phyloP scores from a whole-genome alignment of 2,329 filamentous ascomycete species.

The Penicillium sp. region DNA sequence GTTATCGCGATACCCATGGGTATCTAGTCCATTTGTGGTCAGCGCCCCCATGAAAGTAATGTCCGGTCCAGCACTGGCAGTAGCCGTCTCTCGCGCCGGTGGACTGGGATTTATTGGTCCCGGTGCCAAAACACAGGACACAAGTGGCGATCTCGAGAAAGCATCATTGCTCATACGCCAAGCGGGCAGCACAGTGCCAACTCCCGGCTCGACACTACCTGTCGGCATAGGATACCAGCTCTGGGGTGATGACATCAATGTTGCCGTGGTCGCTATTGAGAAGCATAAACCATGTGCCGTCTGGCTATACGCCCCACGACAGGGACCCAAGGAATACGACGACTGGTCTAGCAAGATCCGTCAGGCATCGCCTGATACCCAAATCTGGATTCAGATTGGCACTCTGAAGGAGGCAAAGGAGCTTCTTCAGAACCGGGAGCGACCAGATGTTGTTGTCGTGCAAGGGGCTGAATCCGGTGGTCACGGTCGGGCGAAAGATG shows the following conservation, averaged over 20 bases:
- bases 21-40: slow-evolving; percentile 57
- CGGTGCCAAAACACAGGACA: slow-evolving; percentile 46
- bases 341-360: slow-evolving; percentile 49
- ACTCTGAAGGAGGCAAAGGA: slow-evolving; percentile 50
- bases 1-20: slow-evolving; percentile 57
- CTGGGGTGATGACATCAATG: slow-evolving; percentile 39
- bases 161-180: slow-evolving; percentile 26
- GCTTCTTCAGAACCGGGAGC: slow-evolving; percentile 33
- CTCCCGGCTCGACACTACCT: slow-evolving; percentile 28
- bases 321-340: slow-evolving; percentile 35
- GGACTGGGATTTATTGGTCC: slow-evolving; percentile 58
- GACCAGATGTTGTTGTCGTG: slow-evolving; percentile 54
- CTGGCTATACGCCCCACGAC: slow-evolving; percentile 43
- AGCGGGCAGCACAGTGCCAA: slow-evolving; percentile 4
- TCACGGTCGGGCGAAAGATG: slow-evolving; percentile 49
- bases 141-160: slow-evolving; percentile 34
- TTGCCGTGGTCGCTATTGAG: slow-evolving; percentile 31
- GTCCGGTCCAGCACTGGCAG: slow-evolving; percentile 55
- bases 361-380: slow-evolving; percentile 40
- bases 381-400: slow-evolving; percentile 58
- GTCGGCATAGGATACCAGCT: slow-evolving; percentile 45
- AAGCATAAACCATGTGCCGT: slow-evolving; percentile 41
- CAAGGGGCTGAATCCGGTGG: slow-evolving; percentile 58
- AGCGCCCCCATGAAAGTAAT: slow-evolving; percentile 71
- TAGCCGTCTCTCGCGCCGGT: slow-evolving; percentile 58